A percentile compares a stretch with the other conserved stretches of the same genome.
phyloP scores from a whole-genome alignment of 345 rosid genomes.

The Murraya paniculata region DNA sequence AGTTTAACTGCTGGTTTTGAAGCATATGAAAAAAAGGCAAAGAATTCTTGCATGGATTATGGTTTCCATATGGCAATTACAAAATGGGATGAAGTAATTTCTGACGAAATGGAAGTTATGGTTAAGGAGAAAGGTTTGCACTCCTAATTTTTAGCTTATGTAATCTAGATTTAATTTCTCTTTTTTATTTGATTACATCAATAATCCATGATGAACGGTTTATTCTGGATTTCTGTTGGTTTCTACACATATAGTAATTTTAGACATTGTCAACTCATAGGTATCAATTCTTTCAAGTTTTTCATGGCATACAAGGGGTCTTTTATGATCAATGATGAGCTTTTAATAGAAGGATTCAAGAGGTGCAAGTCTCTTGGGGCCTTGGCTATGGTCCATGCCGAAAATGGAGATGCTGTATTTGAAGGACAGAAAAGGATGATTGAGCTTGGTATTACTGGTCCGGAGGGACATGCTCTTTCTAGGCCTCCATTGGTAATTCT shows the following conservation, averaged over 20 bases:
- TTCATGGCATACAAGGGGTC: constrained; percentile 93
- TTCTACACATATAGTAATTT: not conserved
- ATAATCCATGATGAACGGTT: not conserved
- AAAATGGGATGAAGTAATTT: constrained; percentile 82
- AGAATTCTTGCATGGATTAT: constrained; percentile 84
- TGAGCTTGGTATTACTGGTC: constrained; percentile 91
- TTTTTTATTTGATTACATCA: not conserved
- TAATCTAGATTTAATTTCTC: constrained; percentile 1
- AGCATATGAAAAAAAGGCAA: constrained; percentile 69
- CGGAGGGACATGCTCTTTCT: constrained; percentile 96
- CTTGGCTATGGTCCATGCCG: constrained; percentile 98
- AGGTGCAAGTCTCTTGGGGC: constrained; percentile 95
- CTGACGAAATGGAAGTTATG: constrained; percentile 82
- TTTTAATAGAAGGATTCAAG: constrained; percentile 76
- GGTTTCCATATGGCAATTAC: constrained; percentile 98
- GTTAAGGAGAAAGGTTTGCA: constrained; percentile 78
- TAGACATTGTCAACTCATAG: constrained; percentile 32
- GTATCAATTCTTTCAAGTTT: constrained; percentile 97
- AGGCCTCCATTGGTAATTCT: constrained; percentile 81
- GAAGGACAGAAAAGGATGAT: constrained; percentile 95
- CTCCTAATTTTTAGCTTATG: constrained; percentile 2
- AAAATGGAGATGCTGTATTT: constrained; percentile 95
- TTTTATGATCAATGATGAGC: constrained; percentile 81
- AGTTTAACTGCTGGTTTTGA: constrained; percentile 71
- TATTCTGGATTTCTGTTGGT: not conserved